Base-by-base conservation (phyloP, 2,329 filamentous ascomycete species). In the Xylariales sp. region DNA sequence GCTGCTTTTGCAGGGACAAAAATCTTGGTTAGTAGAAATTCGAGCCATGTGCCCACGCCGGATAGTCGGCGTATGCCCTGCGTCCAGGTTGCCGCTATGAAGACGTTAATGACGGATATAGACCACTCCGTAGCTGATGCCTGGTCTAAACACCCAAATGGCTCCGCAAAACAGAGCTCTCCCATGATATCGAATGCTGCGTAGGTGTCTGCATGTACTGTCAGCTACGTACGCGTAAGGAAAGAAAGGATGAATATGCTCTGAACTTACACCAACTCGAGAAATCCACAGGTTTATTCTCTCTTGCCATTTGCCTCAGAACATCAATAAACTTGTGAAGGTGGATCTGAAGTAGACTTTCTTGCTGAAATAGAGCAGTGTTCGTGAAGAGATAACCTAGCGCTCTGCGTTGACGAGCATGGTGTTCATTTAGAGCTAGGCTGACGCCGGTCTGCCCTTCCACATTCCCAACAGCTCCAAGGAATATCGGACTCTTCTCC, bases 401-500 rank as follows among this genome's bases (percentile, higher is more conserved):
- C 6, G 54, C 54, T 8, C 44, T 47, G 3, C 54, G 50, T 25
- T 55, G 54, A 8, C 55, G 51, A 5, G 37, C 41, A 27, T 57
- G 55, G 11, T 50, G 42, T 17, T 40, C 32, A 25, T 44, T 41
- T 13, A 41, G 17, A 29, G 48, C 46, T 12, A 49, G 30, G 30
- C 44, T 49, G 6, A 47, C 41, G 13, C 46, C 44, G 11, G 41
- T 47, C 24, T 45, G 40, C 6, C 46, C 46, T 11, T 43, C 32
- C 4, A 43, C 33, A 14, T 40, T 41, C 24, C 40, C 44, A 5
- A 50, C 46, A n/a, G 40, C 48, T 19, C 53, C 52, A 1, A 52
- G 42, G 33, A 48, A 49, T 18, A 54, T 44, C 1, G 54, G 51
- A 16, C 47, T 47, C 31, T 57, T 57, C 37, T 56, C 52, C 48